Percentiles rank a stretch among this genome's conserved stretches.
phyloP scores from a whole-genome alignment of 768 basidiomycete species.

The Leccinellum albellum region DNA sequence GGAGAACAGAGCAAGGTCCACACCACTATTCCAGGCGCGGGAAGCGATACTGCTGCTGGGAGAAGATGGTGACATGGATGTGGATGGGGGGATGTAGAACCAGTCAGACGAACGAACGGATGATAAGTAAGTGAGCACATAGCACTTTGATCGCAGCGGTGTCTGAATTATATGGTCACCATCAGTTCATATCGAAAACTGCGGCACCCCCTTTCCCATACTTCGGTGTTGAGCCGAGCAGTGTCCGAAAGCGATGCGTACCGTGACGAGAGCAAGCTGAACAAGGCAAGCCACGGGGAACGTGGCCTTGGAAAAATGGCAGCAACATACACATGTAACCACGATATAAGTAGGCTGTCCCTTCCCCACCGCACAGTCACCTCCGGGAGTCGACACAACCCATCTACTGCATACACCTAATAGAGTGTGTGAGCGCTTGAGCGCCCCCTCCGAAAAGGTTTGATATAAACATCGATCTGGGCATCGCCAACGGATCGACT shows the following conservation, averaged over 20 bases:
- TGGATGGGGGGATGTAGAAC: not conserved
- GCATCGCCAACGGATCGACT: not conserved
- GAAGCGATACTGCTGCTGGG: not conserved
- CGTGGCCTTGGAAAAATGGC: no score
- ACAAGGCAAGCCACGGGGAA: not conserved
- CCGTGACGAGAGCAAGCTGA: not conserved
- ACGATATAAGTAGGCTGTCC: not conserved
- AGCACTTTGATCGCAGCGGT: not conserved
- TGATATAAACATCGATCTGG: not conserved
- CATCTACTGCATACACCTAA: not conserved
- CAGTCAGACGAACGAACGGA: not conserved
- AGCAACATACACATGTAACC: not conserved
- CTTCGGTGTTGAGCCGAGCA: not conserved
- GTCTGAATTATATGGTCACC: not conserved
- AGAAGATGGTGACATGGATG: not conserved
- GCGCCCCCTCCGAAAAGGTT: not conserved
- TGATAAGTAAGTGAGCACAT: not conserved
- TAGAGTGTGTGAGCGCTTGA: not conserved
- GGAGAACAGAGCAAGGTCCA: not conserved
- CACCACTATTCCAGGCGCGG: not conserved
- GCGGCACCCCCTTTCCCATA: not conserved
- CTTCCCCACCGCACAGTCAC: not conserved
- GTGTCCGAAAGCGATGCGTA: not conserved
- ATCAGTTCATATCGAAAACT: not conserved
- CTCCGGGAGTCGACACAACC: not conserved